Conservation (phyloP, 1,139 yeast species). For the Candida sanyaensis region DNA sequence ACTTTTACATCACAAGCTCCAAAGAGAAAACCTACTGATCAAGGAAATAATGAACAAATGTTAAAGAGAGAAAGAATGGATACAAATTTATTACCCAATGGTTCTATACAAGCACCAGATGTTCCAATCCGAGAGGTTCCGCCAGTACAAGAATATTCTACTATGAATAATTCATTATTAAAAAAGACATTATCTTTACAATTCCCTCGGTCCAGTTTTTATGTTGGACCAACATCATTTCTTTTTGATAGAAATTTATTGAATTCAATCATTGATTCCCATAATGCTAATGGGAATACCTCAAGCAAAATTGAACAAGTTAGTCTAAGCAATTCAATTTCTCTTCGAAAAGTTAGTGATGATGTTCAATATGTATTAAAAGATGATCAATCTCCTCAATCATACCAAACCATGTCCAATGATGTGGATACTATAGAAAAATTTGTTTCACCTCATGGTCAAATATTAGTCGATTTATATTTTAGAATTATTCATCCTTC, state of each 20-base stretch:
- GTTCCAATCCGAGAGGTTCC: slow-evolving; percentile 55
- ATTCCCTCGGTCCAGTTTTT: slow-evolving; percentile 75
- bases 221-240: slow-evolving; percentile 71
- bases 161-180: slow-evolving; percentile 48
- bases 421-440: slow-evolving; percentile 73
- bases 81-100: slow-evolving; percentile 12
- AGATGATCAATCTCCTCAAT: slow-evolving; percentile 70
- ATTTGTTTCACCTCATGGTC: slow-evolving; percentile 78
- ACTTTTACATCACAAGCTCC: slow-evolving; percentile 45
- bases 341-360: slow-evolving; percentile 68
- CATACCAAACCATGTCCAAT: slow-evolving; percentile 62
- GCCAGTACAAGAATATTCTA: slow-evolving; percentile 57
- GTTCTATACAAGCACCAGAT: slow-evolving; percentile 44
- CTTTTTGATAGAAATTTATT: slow-evolving; percentile 62
- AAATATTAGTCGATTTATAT: slow-evolving; percentile 65
- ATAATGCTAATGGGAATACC: slow-evolving; percentile 20
- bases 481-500: slow-evolving; percentile 78
- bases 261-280: slow-evolving; percentile 52
- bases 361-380: slow-evolving; percentile 65
- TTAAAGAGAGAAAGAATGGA: slow-evolving; percentile 18
- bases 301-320: slow-evolving; percentile 58
- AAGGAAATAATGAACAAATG: slow-evolving; percentile 11
- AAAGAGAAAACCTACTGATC: slow-evolving; percentile 30
- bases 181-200: slow-evolving; percentile 53
- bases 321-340: slow-evolving; percentile 56